These are phyloP conservation scores for Aspergillus sclerotiicarbonarius DNA, from an alignment of 495 filamentous ascomycete species.

Conservation along the genomic window DNA sequence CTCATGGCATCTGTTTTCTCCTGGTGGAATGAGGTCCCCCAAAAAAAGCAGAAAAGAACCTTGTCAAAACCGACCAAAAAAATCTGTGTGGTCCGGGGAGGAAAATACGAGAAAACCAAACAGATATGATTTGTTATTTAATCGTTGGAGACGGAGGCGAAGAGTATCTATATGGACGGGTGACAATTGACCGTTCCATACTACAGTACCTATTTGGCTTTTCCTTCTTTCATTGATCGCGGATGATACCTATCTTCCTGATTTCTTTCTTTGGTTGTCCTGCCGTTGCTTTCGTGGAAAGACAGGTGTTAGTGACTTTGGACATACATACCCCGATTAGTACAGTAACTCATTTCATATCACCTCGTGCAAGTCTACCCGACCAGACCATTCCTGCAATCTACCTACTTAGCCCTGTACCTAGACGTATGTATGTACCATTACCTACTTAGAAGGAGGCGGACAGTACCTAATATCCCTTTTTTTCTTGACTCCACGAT, in stretches of 20 bases:
- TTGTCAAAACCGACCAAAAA: conserved; percentile 8
- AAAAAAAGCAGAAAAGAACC: conserved; percentile 25
- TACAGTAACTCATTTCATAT: background rate
- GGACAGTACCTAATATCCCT: no score
- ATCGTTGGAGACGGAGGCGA: conserved; percentile 14
- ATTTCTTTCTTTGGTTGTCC: background rate
- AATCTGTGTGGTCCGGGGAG: conserved; percentile 3
- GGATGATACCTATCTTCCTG: background rate
- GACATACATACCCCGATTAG: background rate
- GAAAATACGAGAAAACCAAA: conserved; percentile 13
- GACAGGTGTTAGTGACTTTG: background rate
- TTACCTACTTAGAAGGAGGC: no score
- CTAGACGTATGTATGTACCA: no score
- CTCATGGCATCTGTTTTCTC: conserved; percentile 3
- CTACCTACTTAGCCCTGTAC: no score
- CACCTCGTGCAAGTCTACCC: no score
- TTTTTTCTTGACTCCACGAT: no score
- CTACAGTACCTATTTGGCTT: background rate
- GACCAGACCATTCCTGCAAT: no score
- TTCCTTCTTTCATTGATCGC: background rate
- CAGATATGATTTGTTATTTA: conserved; percentile 15
- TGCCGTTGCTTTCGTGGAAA: background rate
- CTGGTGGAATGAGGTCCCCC: conserved; percentile 21
- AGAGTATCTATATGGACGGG: conserved; percentile 12
- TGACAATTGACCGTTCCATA: conserved; percentile 16